phyloP scores from a whole-genome alignment of 1,139 yeast species.

The Sugiyamaella japonica region DNA sequence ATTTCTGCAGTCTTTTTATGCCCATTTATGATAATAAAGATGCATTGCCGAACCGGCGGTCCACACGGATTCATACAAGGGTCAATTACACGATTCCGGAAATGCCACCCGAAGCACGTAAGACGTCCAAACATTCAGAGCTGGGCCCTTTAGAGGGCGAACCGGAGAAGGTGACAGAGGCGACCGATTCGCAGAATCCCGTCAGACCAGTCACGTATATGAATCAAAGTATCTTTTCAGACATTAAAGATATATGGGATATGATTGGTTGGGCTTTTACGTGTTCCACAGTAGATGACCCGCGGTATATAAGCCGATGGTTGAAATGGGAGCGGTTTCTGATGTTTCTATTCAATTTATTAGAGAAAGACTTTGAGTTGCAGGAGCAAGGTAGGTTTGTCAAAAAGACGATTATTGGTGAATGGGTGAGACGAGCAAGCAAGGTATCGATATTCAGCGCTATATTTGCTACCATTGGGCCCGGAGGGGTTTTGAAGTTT shows the following conservation, averaged over 20 bases:
- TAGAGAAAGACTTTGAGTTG: constrained; percentile 21
- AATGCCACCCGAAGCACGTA: not conserved
- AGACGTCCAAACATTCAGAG: not conserved
- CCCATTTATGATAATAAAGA: not conserved
- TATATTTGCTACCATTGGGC: constrained; percentile 16
- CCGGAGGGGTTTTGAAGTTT: constrained; percentile 8
- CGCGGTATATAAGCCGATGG: constrained; percentile 24
- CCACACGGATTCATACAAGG: constrained; percentile 1
- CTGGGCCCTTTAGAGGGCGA: too few species aligned
- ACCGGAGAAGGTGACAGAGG: not conserved
- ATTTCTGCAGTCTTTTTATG: constrained; percentile 6
- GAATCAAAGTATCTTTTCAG: constrained; percentile 14
- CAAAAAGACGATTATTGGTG: constrained; percentile 5
- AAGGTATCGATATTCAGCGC: constrained; percentile 12
- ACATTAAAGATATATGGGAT: constrained; percentile 21
- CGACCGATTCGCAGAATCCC: not conserved
- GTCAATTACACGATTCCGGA: constrained; percentile 6
- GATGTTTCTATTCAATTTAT: constrained; percentile 20
- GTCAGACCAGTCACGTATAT: not conserved
- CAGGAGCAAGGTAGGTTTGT: not conserved
- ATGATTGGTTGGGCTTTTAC: constrained; percentile 28
- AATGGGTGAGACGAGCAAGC: constrained; percentile 13
- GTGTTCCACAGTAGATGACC: constrained; percentile 23
- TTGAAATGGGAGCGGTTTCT: constrained; percentile 22
- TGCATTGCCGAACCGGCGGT: not conserved